These are phyloP conservation scores for Colletotrichum sp. DNA, from an alignment of 2,329 filamentous ascomycete genomes.

Conservation along the genomic window DNA sequence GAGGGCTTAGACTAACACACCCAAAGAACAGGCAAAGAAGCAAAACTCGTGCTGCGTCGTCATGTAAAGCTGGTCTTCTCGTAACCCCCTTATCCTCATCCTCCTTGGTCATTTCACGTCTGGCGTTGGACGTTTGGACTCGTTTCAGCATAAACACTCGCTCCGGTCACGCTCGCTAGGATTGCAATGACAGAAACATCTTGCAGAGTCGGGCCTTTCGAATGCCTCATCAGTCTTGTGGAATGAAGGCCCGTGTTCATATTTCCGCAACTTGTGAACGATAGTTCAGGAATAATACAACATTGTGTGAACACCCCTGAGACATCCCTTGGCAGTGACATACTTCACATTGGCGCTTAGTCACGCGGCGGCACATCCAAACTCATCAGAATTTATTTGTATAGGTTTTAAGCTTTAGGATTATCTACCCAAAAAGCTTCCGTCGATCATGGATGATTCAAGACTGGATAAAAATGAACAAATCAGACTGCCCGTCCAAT, in stretches of 20 bases:
- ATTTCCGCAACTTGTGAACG: background rate
- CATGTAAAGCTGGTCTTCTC: slow-evolving; percentile 57
- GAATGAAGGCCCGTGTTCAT: background rate
- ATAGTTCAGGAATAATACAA: slow-evolving; percentile 14
- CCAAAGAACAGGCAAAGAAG: slow-evolving; percentile 72
- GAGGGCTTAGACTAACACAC: background rate
- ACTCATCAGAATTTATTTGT: background rate
- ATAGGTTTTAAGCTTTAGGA: slow-evolving; percentile 15
- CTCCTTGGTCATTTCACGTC: slow-evolving; percentile 8
- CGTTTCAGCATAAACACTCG: slow-evolving; percentile 18
- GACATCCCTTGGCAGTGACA: background rate
- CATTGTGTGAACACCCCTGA: background rate
- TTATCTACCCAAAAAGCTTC: slow-evolving; percentile 5
- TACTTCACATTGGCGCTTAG: background rate
- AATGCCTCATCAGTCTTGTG: background rate
- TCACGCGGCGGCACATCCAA: background rate
- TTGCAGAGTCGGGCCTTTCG: background rate
- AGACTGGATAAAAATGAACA: background rate
- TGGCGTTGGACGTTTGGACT: slow-evolving; percentile 31
- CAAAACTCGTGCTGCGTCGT: slow-evolving; percentile 78
- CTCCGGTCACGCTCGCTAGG: slow-evolving; percentile 9
- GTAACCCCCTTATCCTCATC: background rate
- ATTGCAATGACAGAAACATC: background rate
- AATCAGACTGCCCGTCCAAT: background rate
- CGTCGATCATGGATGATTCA: background rate